Conservation (phyloP, 208 protist genomes). For the Crithidia fasciculata region DNA sequence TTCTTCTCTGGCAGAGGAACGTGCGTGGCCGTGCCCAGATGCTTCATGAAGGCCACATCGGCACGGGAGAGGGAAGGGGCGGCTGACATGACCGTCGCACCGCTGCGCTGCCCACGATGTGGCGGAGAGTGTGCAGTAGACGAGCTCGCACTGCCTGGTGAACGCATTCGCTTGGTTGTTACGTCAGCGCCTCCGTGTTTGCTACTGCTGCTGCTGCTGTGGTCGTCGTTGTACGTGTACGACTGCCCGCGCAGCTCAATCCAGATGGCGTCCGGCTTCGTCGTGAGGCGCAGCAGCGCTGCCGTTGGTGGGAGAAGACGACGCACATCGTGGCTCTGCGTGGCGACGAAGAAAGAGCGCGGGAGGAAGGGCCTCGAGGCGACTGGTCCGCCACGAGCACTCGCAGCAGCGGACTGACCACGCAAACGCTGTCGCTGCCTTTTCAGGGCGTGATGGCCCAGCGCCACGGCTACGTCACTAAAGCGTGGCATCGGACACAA, state of each 20-base stretch:
- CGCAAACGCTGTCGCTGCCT: neutral
- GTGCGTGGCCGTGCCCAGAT: slow-evolving; percentile 31
- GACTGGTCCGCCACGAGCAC: neutral
- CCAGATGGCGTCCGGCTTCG: slow-evolving; percentile 65
- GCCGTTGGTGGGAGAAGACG: slow-evolving; percentile 44
- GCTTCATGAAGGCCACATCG: slow-evolving; percentile 67
- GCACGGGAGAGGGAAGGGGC: slow-evolving; percentile 42
- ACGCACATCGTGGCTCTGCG: slow-evolving; percentile 83
- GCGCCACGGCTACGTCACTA: neutral
- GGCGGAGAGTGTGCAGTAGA: neutral
- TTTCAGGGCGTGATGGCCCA: slow-evolving; percentile 19
- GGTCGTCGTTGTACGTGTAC: slow-evolving; percentile 24
- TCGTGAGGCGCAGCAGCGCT: slow-evolving; percentile 69
- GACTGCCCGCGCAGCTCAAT: slow-evolving; percentile 67
- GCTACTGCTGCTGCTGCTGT: neutral
- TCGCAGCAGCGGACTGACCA: neutral
- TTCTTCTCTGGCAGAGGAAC: slow-evolving; percentile 17
- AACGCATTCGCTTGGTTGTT: too few relatives aligned
- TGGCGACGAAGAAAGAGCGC: slow-evolving; percentile 64
- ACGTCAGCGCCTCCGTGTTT: too few relatives aligned
- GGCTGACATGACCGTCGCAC: slow-evolving; percentile 23
- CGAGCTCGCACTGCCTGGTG: too few relatives aligned
- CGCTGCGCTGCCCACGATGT: too few relatives aligned
- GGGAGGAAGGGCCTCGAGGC: slow-evolving; percentile 11
- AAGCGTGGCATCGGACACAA: slow-evolving; percentile 7